Evolutionary conservation across 352 stramenopile genomes (phyloP), one percentile per base, ranked within the genome.

Genomic region (Globisporangium apiculatum): DNA sequence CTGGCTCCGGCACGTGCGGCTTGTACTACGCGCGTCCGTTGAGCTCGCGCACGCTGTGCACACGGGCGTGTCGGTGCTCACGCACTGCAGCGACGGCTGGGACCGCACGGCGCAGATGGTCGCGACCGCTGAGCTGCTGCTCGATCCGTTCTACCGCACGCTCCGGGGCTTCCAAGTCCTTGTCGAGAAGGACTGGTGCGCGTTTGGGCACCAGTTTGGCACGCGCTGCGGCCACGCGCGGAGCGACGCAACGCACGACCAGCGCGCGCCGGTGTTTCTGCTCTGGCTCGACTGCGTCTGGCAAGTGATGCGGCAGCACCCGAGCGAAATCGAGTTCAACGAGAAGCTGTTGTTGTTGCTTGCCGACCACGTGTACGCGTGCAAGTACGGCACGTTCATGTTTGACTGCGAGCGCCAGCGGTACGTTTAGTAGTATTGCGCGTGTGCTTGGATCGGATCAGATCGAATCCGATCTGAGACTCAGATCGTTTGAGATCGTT

Each of bases 31-130:
- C 48, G 93, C 95, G 4, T 92, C 96, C 0, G 91, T 86, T 52
- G 88, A 97, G 56, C 79, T 98, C 15, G 96, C 97, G 3, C 91
- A 96, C 48, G 91, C 94, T 42, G 81, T 99, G 6, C 83, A 98
- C 71, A 91, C 96, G 64, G 86, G 91, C 41, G 82, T 92, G 5
- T 97, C 97, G 0, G 94, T 99, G 24, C 72, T 99, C 48, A 89
- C 98, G 45, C 97, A 99, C 68, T 99, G 98, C 69, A 98, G 90
- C 57, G 96, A 99, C 66, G 97, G 97, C 12, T 99, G 97, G 97
- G 97, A 99, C 76, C 86, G 97, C n/a, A 99, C 97, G 3, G 86
- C 95, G 8, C 96, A 99, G 82, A 97, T 99, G 60, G 83, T 91
- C 1, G 83, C 86, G 18, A 72, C 99, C 10, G 91, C 96, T 0